phyloP scores from a whole-genome alignment of 2,329 filamentous ascomycete species.

The Neofusicoccum kwambonambiense region DNA sequence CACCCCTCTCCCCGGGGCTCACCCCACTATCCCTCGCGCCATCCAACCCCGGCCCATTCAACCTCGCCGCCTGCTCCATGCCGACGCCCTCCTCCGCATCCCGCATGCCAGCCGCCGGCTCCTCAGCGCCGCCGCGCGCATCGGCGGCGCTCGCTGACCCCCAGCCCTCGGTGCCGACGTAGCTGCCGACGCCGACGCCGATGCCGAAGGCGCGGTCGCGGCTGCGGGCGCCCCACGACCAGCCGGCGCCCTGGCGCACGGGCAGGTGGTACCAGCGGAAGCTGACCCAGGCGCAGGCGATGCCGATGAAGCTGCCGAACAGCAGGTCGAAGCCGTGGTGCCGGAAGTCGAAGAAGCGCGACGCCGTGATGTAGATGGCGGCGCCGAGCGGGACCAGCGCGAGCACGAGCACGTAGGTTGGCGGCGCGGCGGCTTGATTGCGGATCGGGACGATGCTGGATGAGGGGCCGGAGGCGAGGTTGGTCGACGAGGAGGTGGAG shows the following conservation, averaged over 20 bases:
- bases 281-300: constrained; percentile 66
- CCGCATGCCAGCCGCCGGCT: not conserved
- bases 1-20: not conserved
- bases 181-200: constrained; percentile 57
- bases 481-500: constrained; percentile 20
- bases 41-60: constrained; percentile 9
- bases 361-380: constrained; percentile 79
- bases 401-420: constrained; percentile 72
- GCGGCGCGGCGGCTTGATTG: constrained; percentile 76
- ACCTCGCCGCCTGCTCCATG: not conserved
- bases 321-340: constrained; percentile 94
- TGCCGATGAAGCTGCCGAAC: constrained; percentile 78
- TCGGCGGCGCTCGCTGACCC: not conserved
- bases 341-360: constrained; percentile 82
- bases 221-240: constrained; percentile 82
- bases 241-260: constrained; percentile 74
- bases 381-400: constrained; percentile 69
- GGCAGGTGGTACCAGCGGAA: constrained; percentile 88
- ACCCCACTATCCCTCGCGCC: constrained; percentile 1
- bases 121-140: too few species aligned
- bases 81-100: not conserved
- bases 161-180: constrained; percentile 51
- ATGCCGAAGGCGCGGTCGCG: constrained; percentile 74
- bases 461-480: constrained; percentile 20
- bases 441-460: constrained; percentile 45